These are phyloP conservation scores for Colletotrichum lentis DNA, from an alignment of 2,329 filamentous ascomycete species.

Conservation along the genomic window DNA sequence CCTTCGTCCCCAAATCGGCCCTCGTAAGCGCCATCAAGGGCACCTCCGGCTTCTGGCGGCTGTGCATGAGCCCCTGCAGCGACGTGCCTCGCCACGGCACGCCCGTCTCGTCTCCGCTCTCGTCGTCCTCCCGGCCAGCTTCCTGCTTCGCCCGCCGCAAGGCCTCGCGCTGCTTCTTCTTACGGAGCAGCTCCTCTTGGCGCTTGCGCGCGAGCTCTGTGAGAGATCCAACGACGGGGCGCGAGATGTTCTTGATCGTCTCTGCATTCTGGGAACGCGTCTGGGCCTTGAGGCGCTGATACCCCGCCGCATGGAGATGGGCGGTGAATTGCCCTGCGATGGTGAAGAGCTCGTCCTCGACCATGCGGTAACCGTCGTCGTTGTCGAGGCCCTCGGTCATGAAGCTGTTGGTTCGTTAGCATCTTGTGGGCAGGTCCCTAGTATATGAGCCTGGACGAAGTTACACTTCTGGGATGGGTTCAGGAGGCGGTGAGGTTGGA, in stretches of 20 bases:
- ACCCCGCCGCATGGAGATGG: conserved; percentile 81
- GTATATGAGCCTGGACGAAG: background rate
- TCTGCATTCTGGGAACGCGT: conserved; percentile 64
- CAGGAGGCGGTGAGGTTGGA: conserved; percentile 62
- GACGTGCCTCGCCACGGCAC: conserved; percentile 46
- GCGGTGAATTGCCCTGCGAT: conserved; percentile 75
- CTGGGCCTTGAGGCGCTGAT: conserved; percentile 69
- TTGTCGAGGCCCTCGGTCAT: conserved; percentile 71
- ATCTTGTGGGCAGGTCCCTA: background rate
- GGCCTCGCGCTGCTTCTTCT: conserved; percentile 48
- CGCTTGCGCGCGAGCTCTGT: conserved; percentile 49
- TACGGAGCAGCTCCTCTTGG: conserved; percentile 48
- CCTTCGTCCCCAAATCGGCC: conserved; percentile 41
- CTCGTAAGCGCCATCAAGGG: conserved; percentile 42
- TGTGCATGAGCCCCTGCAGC: conserved; percentile 56
- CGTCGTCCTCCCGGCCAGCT: conserved; percentile 40
- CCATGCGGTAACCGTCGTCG: conserved; percentile 83
- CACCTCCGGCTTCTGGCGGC: conserved; percentile 46
- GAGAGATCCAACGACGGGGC: conserved; percentile 57
- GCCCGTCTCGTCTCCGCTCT: conserved; percentile 44
- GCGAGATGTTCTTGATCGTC: conserved; percentile 59
- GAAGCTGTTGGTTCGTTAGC: conserved; percentile 51
- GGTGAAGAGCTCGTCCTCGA: conserved; percentile 79
- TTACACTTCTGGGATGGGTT: conserved; percentile 58
- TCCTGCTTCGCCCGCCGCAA: conserved; percentile 40